Evolutionary conservation across 768 basidiomycete species (phyloP).

Genomic region (Hortiboletus flavorubellus): DNA sequence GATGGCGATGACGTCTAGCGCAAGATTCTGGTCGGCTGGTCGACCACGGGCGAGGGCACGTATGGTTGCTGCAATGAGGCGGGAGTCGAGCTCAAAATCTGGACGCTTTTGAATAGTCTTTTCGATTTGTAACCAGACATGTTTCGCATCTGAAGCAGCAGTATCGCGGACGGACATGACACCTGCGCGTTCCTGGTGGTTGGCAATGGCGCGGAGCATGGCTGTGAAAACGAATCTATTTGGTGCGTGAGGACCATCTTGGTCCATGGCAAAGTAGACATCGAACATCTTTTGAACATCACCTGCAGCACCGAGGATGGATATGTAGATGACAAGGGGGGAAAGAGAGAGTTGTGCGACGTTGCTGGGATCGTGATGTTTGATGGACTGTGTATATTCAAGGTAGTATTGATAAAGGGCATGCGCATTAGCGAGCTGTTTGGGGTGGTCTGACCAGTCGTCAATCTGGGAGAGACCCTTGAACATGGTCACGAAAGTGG

Average conservation of each 20-base stretch:
- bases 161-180: conserved; percentile 35
- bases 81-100: conserved; percentile 50
- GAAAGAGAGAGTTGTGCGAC: conserved; percentile 42
- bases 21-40: conserved; percentile 58
- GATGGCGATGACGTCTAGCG: conserved; percentile 58
- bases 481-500: conserved; percentile 71
- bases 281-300: conserved; percentile 69
- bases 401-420: conserved; percentile 58
- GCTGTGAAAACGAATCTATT: conserved; percentile 60
- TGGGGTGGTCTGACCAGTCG: conserved; percentile 54
- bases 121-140: conserved; percentile 66
- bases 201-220: conserved; percentile 53
- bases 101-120: conserved; percentile 47
- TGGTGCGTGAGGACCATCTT: conserved; percentile 61
- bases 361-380: conserved; percentile 44
- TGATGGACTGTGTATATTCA: conserved; percentile 47
- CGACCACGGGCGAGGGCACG: conserved; percentile 55
- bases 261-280: conserved; percentile 65
- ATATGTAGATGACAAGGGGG: conserved; percentile 62
- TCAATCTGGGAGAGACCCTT: conserved; percentile 58
- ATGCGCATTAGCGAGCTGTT: conserved; percentile 61
- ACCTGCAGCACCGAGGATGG: conserved; percentile 58
- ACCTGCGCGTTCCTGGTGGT: conserved; percentile 16
- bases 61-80: conserved; percentile 50
- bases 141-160: conserved; percentile 59